phyloP scores from a whole-genome alignment of 73 alveolate species.

The Stentor roeselii region DNA sequence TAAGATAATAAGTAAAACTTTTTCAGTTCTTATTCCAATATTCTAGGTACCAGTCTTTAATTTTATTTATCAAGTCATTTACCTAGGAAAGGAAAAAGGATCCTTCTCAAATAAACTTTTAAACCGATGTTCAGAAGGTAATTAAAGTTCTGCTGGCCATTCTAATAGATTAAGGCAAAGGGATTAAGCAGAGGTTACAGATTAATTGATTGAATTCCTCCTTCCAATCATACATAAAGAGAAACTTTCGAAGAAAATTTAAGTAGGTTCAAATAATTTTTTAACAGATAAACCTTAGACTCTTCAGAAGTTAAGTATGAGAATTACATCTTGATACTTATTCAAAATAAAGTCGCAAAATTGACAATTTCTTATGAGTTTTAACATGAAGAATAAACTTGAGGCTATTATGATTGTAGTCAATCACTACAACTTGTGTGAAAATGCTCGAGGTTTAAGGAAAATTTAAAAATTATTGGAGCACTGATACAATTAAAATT shows the following conservation, averaged over 20 bases:
- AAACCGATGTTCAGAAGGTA: background rate
- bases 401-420: background rate
- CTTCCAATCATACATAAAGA: background rate
- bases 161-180: background rate
- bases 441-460: too few relatives aligned
- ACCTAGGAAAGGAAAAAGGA: too few relatives aligned
- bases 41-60: too few relatives aligned
- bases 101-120: too few relatives aligned
- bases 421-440: background rate
- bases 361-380: background rate
- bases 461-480: too few relatives aligned
- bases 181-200: background rate
- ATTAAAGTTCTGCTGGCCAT: background rate
- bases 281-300: background rate
- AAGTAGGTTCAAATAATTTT: background rate
- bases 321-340: too few relatives aligned
- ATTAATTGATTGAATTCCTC: background rate
- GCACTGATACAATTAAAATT: too few relatives aligned
- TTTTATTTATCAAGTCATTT: too few relatives aligned
- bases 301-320: background rate
- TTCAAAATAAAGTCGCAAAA: background rate
- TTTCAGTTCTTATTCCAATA: too few relatives aligned
- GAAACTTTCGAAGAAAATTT: background rate
- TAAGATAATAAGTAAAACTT: too few relatives aligned
- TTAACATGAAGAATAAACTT: constrained; percentile 1